Base-by-base conservation (phyloP, 2,329 filamentous ascomycete species). In the Colletotrichum horii region DNA sequence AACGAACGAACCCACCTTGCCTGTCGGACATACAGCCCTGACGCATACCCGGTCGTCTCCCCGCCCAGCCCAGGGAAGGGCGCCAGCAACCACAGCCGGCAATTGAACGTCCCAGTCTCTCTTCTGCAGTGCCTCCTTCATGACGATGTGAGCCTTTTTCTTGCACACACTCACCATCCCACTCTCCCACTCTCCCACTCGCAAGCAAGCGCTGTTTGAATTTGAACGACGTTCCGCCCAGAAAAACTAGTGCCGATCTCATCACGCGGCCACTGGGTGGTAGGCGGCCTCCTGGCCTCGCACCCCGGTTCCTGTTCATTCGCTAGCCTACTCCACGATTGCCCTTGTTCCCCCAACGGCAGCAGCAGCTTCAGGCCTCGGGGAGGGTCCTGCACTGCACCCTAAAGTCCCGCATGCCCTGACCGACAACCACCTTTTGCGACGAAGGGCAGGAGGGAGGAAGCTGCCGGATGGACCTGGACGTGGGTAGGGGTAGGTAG, bases 201-300 rank as follows among this genome's bases (percentile, higher is more conserved):
- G n/a, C n/a, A 52, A 52, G 43, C n/a, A 52, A 52, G 43, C 43
- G 61, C 19, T 1, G 28, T 67, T 48, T 67, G 43, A 55, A 34
- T 19, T 67, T 56, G 48, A 55, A 67, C 43, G 43, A 28, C 52
- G 26, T n/a, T 55, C 65, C 26, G 24, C 28, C 65, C 15, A n/a
- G n/a, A 61, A n/a, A 64, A 64, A 30, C 43, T 70, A 70, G 71
- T 32, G 71, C 58, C 71, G 43, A 74, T 74, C 66, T 52, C 71
- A 70, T 70, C 64, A 72, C 70, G 36, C 70, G 66, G 24, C 26
- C n/a, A 66, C 62, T 22, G 15, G 38, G 22, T 26, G 28, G 66
- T 43, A 62, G 67, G 67, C 67, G 67, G 67, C 67, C 67, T 70
- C 67, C 67, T 61, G 8, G 26, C 56, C 56, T 32, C n/a, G n/a